A percentile compares a stretch with the other conserved stretches of the same genome.
Conservation (phyloP, 1,139 yeast species). For the Suhomyces bokatorum region DNA sequence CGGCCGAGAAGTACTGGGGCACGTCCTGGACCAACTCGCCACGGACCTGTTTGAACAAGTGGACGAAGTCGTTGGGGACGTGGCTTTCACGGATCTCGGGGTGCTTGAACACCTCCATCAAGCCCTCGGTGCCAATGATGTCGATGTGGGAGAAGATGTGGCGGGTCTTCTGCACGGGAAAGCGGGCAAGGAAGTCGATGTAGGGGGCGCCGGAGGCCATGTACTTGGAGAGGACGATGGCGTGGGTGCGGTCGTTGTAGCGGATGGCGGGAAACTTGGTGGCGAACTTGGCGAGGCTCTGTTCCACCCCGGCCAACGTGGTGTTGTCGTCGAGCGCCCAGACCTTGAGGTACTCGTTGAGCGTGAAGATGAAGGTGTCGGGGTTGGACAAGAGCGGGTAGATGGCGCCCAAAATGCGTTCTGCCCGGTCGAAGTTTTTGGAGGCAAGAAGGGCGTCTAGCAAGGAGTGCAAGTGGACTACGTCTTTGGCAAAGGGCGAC, state of each 20-base stretch:
- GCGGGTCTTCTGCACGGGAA: slow-evolving; percentile 23
- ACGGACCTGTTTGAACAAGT: slow-evolving; percentile 31
- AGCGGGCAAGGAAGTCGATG: slow-evolving; percentile 12
- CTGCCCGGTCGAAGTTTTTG: slow-evolving; percentile 71
- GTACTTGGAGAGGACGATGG: slow-evolving; percentile 29
- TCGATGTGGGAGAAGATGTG: slow-evolving; percentile 66
- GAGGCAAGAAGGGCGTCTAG: slow-evolving; percentile 78
- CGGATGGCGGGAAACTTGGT: slow-evolving; percentile 29
- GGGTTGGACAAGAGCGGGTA: slow-evolving; percentile 42
- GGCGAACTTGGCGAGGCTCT: slow-evolving; percentile 29
- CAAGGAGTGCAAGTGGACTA: slow-evolving; percentile 69
- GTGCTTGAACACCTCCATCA: slow-evolving; percentile 40
- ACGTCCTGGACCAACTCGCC: slow-evolving; percentile 15
- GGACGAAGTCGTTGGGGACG: slow-evolving; percentile 38
- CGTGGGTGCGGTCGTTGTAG: slow-evolving; percentile 48
- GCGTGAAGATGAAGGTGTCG: slow-evolving; percentile 34
- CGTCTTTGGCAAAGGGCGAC: slow-evolving; percentile 55
- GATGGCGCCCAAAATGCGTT: slow-evolving; percentile 59
- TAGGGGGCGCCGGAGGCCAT: slow-evolving; percentile 15
- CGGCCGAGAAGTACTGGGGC: slow-evolving; percentile 33
- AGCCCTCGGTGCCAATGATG: slow-evolving; percentile 64
- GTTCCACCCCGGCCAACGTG: slow-evolving; percentile 28
- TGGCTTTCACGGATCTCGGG: slow-evolving; percentile 26
- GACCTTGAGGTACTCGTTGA: slow-evolving; percentile 41
- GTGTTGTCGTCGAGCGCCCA: slow-evolving; percentile 34